Evolutionary conservation across 2,329 filamentous ascomycete genomes (phyloP).

Genomic region (Phoma herbarum): DNA sequence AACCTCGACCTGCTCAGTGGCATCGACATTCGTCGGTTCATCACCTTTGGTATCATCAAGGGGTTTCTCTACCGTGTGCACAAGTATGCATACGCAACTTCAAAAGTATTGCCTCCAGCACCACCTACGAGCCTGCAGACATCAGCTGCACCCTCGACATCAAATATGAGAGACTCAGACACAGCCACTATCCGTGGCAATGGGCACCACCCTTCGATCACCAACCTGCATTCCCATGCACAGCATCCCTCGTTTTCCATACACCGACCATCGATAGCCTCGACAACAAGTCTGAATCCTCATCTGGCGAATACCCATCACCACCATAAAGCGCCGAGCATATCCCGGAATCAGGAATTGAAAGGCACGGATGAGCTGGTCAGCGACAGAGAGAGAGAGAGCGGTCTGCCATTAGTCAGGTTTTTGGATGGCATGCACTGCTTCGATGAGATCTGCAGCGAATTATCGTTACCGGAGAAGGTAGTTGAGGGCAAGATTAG

Average conservation of each 20-base stretch:
- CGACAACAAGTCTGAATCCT: constrained; percentile 22
- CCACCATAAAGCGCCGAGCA: constrained; percentile 17
- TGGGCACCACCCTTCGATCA: constrained; percentile 19
- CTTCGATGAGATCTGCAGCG: constrained; percentile 84
- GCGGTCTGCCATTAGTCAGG: constrained; percentile 62
- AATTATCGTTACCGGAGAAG: constrained; percentile 73
- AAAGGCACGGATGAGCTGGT: constrained; percentile 25
- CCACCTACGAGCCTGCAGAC: constrained; percentile 40
- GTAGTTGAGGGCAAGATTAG: constrained; percentile 75
- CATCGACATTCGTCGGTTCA: constrained; percentile 88
- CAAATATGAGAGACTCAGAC: constrained; percentile 32
- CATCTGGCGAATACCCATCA: constrained; percentile 14
- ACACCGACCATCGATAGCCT: constrained; percentile 31
- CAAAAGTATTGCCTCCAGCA: constrained; percentile 33
- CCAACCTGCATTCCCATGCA: constrained; percentile 14
- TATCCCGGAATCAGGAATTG: constrained; percentile 20
- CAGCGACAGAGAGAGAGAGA: constrained; percentile 29
- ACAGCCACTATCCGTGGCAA: constrained; percentile 29
- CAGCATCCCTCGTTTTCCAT: constrained; percentile 31
- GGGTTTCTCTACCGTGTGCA: constrained; percentile 92
- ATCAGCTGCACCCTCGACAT: constrained; percentile 26
- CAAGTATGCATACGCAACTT: constrained; percentile 77
- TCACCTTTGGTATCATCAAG: constrained; percentile 96
- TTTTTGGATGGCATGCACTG: constrained; percentile 79
- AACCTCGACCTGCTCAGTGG: constrained; percentile 76